A percentile compares a stretch with the other conserved stretches of the same genome.
Evolutionary conservation across 257 asterid genomes (phyloP).

Genomic region (Nicotiana tabacum): DNA sequence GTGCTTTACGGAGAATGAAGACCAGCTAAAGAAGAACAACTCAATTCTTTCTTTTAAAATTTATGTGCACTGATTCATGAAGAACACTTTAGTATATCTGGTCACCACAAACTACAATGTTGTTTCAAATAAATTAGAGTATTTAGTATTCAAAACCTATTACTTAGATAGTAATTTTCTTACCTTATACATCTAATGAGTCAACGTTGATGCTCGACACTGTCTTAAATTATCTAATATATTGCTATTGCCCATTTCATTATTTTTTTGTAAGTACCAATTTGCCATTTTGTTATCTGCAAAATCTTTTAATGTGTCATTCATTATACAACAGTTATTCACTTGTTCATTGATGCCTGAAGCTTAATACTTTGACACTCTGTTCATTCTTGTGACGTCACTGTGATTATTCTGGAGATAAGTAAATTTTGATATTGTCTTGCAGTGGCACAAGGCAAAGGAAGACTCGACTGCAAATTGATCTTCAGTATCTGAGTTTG

Average conservation of each 20-base stretch:
- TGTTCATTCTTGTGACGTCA: no score
- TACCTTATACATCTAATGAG: background rate
- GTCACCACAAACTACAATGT: background rate
- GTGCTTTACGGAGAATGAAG: no score
- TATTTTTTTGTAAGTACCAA: background rate
- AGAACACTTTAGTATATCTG: background rate
- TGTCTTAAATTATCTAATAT: background rate
- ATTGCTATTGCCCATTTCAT: background rate
- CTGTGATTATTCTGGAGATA: no score
- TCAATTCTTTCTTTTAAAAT: no score
- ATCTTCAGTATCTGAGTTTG: conserved; percentile 76
- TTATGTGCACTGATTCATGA: background rate
- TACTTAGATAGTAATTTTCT: background rate
- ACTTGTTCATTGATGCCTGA: no score
- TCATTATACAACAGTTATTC: no score
- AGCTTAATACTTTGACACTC: no score
- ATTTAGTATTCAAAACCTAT: background rate
- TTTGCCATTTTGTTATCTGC: no score
- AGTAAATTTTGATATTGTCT: conserved; percentile 3
- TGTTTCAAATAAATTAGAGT: background rate
- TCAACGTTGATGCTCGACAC: background rate
- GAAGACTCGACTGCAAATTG: conserved; percentile 53
- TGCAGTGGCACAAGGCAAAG: conserved; percentile 68
- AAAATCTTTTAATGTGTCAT: no score
- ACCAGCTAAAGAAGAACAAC: no score